Conservation (phyloP, 2,329 filamentous ascomycete species). For the Colletotrichum sublineola region DNA sequence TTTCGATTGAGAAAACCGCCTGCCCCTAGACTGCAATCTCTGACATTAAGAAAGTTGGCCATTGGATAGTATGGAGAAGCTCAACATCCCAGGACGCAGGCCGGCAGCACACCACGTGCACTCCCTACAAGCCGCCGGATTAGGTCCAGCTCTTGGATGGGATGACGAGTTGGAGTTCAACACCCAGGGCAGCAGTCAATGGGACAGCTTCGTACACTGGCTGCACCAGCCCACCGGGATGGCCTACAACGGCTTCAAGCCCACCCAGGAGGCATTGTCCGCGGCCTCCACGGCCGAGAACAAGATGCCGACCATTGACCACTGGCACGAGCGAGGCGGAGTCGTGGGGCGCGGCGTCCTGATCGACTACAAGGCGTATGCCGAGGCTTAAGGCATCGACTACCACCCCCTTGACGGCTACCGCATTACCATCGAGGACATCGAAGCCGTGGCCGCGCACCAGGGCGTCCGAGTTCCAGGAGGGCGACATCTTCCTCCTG, state of each 20-base stretch:
- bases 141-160: constrained; percentile 50
- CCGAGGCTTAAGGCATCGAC: constrained; percentile 62
- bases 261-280: constrained; percentile 51
- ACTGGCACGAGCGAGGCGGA: constrained; percentile 66
- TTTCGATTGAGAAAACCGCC: background rate
- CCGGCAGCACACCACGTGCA: constrained; percentile 53
- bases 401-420: constrained; percentile 66
- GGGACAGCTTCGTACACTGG: constrained; percentile 67
- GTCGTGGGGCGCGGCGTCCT: constrained; percentile 69
- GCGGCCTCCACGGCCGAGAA: constrained; percentile 46
- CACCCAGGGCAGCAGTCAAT: constrained; percentile 68
- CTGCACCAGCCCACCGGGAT: constrained; percentile 57
- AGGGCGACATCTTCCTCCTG: constrained; percentile 76
- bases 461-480: constrained; percentile 73
- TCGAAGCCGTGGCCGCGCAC: constrained; percentile 69
- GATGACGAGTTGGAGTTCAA: constrained; percentile 68
- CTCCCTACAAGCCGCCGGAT: constrained; percentile 50
- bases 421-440: constrained; percentile 65
- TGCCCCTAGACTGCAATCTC: background rate
- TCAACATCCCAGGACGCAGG: constrained; percentile 53
- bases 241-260: constrained; percentile 64
- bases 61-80: constrained; percentile 55
- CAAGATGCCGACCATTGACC: constrained; percentile 57
- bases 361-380: constrained; percentile 66
- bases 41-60: constrained; percentile 52